Evolutionary conservation across 2,329 filamentous ascomycete genomes (phyloP), one percentile per base, ranked within the genome.

Genomic region (Cercospora brassicicola): DNA sequence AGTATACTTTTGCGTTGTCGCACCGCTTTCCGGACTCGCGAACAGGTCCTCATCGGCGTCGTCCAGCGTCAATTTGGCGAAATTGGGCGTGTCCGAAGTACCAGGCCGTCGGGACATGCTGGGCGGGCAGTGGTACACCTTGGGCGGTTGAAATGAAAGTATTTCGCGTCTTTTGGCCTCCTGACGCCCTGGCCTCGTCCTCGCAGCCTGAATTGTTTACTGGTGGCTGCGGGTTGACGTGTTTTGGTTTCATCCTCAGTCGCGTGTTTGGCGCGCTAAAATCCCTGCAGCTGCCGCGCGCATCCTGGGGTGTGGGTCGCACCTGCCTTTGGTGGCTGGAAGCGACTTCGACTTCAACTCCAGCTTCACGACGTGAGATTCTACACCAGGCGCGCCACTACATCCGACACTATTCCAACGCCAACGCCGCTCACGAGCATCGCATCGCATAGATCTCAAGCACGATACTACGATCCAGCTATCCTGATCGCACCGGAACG

Each of bases 21-120:
- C 82, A 80, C 72, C 78, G 73, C 74, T 77, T 71, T 73, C 76
- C 26, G 86, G 86, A 10, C 86, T 88, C 62, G 86, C 83, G 78
- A 88, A 88, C 55, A 89, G 81, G 67, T 85, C 84, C 71, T 87
- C 85, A 15, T 83, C 82, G 68, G 86, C 82, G 68, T 81, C 82
- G 65, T 85, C 83, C 74, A 87, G 82, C 72, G 85, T 81, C 31
- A 78, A 71, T 60, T 74, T 73, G 61, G 67, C 73, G 33, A 78
- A 67, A 62, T 78, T 72, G 33, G 73, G 75, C 15, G 73, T 67
- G 51, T 76, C 73, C 36, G 66, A 62, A 18, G 71, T 60, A 57
- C 65, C 67, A 10, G 57, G 67, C 15, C 45, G 39, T 65, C 74
- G 75, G 7, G 76, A 71, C 77, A 78, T 78, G 23, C 59, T 71